Evolutionary conservation across 2,329 filamentous ascomycete species (phyloP).

Genomic region (Sclerotinia minor): DNA sequence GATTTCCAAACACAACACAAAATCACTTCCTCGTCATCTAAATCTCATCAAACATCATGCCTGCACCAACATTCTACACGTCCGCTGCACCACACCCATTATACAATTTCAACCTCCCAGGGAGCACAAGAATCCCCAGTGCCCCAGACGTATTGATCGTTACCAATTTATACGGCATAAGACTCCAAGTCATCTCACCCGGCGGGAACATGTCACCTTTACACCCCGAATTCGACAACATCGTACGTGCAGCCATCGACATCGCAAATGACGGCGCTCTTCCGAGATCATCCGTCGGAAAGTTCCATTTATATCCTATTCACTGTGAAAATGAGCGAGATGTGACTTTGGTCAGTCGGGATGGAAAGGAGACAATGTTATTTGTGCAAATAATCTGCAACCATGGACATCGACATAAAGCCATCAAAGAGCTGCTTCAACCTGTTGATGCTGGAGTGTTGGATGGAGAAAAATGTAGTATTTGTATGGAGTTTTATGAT

Average conservation of each 20-base stretch:
- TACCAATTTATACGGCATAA: background rate
- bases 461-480: background rate
- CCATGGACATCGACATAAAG: background rate
- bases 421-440: fast-evolving
- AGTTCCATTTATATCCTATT: background rate
- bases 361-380: background rate
- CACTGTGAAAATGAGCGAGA: background rate
- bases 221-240: background rate
- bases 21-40: too few relatives aligned
- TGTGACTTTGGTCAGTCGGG: background rate
- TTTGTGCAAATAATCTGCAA: too few relatives aligned
- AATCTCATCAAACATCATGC: background rate
- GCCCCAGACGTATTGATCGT: background rate
- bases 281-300: background rate
- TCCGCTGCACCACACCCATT: background rate
- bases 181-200: background rate
- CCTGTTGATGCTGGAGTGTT: background rate
- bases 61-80: background rate
- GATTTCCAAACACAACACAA: background rate
- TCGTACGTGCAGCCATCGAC: background rate
- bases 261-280: too few relatives aligned
- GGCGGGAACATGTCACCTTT: background rate
- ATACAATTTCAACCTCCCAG: too few relatives aligned
- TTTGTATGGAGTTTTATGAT: background rate
- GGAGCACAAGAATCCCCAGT: background rate